Evolutionary conservation across 2,329 filamentous ascomycete species (phyloP).

Genomic region (Coniochaeta sp.): DNA sequence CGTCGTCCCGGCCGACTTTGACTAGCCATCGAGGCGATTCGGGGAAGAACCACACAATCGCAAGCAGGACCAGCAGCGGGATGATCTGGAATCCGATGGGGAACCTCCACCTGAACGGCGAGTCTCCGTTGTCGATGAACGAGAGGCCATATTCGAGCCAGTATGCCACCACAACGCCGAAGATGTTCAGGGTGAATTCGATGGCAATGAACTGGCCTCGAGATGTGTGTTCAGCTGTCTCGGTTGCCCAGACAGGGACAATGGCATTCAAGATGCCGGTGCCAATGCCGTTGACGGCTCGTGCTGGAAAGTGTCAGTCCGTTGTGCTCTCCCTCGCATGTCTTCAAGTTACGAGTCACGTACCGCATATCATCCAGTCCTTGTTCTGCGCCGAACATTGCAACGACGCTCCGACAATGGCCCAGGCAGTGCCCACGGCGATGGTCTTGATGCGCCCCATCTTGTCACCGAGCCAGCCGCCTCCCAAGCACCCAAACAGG

Average conservation of each 20-base stretch:
- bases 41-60: constrained; percentile 18
- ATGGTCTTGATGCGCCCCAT: constrained; percentile 58
- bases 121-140: constrained; percentile 15
- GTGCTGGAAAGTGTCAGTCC: constrained; percentile 27
- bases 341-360: constrained; percentile 13
- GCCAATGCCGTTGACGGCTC: constrained; percentile 56
- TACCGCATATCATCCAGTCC: constrained; percentile 63
- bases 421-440: constrained; percentile 49
- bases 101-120: constrained; percentile 19
- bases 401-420: constrained; percentile 52
- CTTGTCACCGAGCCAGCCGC: constrained; percentile 55
- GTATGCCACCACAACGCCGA: constrained; percentile 20
- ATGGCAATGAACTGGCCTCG: constrained; percentile 56
- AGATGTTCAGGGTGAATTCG: constrained; percentile 21
- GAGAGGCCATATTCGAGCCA: constrained; percentile 25
- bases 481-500: constrained; percentile 43
- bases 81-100: constrained; percentile 24
- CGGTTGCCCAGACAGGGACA: constrained; percentile 64
- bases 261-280: constrained; percentile 66
- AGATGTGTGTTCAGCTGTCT: constrained; percentile 60
- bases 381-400: constrained; percentile 60
- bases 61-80: constrained; percentile 19
- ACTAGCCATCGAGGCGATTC: constrained; percentile 21
- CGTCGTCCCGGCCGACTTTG: constrained; percentile 16
- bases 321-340: neutral